These are phyloP conservation scores for Populus davidiana DNA, from an alignment of 345 rosid genomes.

Conservation along the genomic window DNA sequence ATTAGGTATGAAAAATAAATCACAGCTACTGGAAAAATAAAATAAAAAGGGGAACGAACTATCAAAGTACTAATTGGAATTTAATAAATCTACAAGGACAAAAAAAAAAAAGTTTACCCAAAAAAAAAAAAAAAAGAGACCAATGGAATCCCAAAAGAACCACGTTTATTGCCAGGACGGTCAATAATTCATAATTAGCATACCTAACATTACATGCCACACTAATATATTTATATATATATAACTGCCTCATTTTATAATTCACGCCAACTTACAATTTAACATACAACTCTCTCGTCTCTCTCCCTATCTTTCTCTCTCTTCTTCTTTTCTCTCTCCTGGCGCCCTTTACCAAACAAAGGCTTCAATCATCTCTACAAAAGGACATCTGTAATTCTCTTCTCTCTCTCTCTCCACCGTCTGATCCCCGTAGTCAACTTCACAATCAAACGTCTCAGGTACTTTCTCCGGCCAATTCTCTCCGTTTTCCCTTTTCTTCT, in stretches of 20 bases:
- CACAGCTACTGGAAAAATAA: too few relatives aligned
- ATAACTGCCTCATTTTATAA: neutral
- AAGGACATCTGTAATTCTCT: slow-evolving; percentile 1
- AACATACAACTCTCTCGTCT: neutral
- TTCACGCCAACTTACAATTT: neutral
- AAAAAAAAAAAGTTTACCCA: too few relatives aligned
- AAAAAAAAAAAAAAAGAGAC: too few relatives aligned
- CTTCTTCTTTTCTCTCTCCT: neutral
- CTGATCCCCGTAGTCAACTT: slow-evolving; percentile 13
- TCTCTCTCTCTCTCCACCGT: slow-evolving; percentile 4
- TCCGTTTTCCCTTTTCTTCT: neutral
- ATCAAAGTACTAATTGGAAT: too few relatives aligned
- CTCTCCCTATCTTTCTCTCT: neutral
- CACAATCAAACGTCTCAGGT: slow-evolving; percentile 10
- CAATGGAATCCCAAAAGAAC: too few relatives aligned
- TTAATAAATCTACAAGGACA: too few relatives aligned
- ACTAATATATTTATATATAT: too few relatives aligned
- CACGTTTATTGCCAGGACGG: too few relatives aligned
- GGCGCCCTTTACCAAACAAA: neutral
- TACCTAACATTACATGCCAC: too few relatives aligned
- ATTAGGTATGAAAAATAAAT: too few relatives aligned
- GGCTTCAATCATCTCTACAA: neutral
- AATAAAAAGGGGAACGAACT: too few relatives aligned
- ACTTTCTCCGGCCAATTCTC: neutral
- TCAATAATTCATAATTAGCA: too few relatives aligned